These are phyloP conservation scores for Streptanthus diversifolius DNA, from an alignment of 345 rosid species.

Conservation along the genomic window DNA sequence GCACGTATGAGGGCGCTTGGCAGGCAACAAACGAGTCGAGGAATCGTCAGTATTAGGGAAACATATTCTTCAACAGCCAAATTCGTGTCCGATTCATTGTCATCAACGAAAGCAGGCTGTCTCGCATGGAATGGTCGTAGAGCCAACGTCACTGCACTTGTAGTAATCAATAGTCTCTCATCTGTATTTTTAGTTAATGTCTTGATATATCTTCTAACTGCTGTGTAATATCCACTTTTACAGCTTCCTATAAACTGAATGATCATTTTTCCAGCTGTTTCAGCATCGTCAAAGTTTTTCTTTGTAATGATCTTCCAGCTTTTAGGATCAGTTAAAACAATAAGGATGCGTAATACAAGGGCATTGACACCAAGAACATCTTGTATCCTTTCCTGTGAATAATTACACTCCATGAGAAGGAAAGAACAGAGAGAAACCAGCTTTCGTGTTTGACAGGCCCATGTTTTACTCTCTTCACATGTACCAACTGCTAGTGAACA, in stretches of 20 bases:
- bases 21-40: conserved; percentile 62
- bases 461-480: conserved; percentile 61
- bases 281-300: conserved; percentile 44
- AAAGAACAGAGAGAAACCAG: conserved; percentile 65
- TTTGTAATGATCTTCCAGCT: conserved; percentile 56
- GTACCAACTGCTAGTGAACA: conserved; percentile 59
- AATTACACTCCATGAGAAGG: conserved; percentile 52
- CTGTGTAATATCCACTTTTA: conserved; percentile 61
- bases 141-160: conserved; percentile 75
- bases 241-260: conserved; percentile 61
- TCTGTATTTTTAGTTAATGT: conserved; percentile 48
- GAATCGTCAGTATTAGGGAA: conserved; percentile 64
- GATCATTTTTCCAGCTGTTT: conserved; percentile 52
- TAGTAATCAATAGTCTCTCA: conserved; percentile 70
- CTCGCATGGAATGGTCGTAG: conserved; percentile 69
- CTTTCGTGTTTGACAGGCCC: conserved; percentile 64
- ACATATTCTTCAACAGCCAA: conserved; percentile 55
- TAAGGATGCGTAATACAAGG: conserved; percentile 60
- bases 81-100: conserved; percentile 26
- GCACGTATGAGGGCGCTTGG: conserved; percentile 79
- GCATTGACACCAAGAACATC: conserved; percentile 52
- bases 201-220: conserved; percentile 59
- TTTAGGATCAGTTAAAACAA: conserved; percentile 68
- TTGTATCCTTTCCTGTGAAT: conserved; percentile 36
- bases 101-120: conserved; percentile 32